Conservation (phyloP, 257 asterid genomes). For the Scutellaria minor region DNA sequence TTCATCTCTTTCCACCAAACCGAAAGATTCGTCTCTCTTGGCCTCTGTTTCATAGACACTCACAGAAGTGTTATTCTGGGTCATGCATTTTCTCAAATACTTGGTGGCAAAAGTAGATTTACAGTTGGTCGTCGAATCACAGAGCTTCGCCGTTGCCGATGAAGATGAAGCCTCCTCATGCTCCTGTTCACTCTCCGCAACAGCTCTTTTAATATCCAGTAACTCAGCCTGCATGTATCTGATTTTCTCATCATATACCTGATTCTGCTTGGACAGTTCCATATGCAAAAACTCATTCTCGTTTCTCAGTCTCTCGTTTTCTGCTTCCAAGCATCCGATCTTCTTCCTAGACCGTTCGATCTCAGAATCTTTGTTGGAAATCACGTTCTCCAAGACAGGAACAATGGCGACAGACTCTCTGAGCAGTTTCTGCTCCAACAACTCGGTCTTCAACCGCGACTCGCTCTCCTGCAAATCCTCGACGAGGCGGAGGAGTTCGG, state of each 20-base stretch:
- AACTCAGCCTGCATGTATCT: constrained; percentile 65
- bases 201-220: constrained; percentile 56
- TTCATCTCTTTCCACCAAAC: constrained; percentile 43
- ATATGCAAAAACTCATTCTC: constrained; percentile 82
- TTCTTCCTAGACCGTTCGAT: constrained; percentile 57
- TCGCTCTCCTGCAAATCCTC: constrained; percentile 82
- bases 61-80: constrained; percentile 30
- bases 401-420: constrained; percentile 73
- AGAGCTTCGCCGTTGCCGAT: constrained; percentile 41
- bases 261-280: constrained; percentile 65
- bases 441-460: constrained; percentile 75
- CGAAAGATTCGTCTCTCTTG: constrained; percentile 48
- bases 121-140: constrained; percentile 32
- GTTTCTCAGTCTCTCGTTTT: constrained; percentile 72
- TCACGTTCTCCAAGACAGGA: constrained; percentile 74
- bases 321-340: constrained; percentile 78
- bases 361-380: constrained; percentile 60
- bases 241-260: constrained; percentile 59
- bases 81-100: constrained; percentile 53
- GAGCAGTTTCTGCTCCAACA: constrained; percentile 75
- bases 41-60: constrained; percentile 35
- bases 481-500: constrained; percentile 79
- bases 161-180: constrained; percentile 46
- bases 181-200: constrained; percentile 52
- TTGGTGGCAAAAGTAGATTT: constrained; percentile 39